Conservation (phyloP, 805 yeast species). For the Saccharomycopsis babjevae region DNA sequence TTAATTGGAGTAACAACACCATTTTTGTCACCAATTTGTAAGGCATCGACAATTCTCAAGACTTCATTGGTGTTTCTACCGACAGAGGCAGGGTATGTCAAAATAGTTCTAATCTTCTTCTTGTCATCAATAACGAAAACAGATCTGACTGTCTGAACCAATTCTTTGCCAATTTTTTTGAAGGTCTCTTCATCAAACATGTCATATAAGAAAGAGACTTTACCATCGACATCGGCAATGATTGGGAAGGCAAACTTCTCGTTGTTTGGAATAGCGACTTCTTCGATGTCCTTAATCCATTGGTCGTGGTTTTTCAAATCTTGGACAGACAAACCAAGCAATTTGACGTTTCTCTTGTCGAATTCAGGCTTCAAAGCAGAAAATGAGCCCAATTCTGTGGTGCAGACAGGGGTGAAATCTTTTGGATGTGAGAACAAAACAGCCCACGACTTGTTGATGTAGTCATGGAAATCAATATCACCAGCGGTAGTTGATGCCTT, state of each 20-base stretch:
- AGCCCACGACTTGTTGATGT: constrained; percentile 78
- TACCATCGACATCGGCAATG: constrained; percentile 77
- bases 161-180: constrained; percentile 60
- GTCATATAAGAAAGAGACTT: constrained; percentile 75
- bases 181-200: constrained; percentile 84
- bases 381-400: constrained; percentile 92
- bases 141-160: constrained; percentile 82
- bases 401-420: constrained; percentile 94
- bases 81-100: constrained; percentile 87
- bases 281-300: constrained; percentile 91
- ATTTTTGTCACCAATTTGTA: constrained; percentile 74
- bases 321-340: constrained; percentile 86
- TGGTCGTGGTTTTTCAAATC: constrained; percentile 66
- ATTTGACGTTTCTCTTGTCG: constrained; percentile 72
- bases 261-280: constrained; percentile 50
- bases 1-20: constrained; percentile 86
- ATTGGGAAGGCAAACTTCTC: constrained; percentile 77
- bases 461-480: constrained; percentile 77
- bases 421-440: constrained; percentile 91
- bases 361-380: constrained; percentile 85
- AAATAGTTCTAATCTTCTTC: constrained; percentile 76
- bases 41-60: constrained; percentile 78
- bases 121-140: constrained; percentile 85
- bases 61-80: constrained; percentile 94
- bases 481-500: constrained; percentile 76